Evolutionary conservation across 805 yeast genomes (phyloP), one percentile per base, ranked within the genome.

Genomic region (Saturnispora zaruensis): DNA sequence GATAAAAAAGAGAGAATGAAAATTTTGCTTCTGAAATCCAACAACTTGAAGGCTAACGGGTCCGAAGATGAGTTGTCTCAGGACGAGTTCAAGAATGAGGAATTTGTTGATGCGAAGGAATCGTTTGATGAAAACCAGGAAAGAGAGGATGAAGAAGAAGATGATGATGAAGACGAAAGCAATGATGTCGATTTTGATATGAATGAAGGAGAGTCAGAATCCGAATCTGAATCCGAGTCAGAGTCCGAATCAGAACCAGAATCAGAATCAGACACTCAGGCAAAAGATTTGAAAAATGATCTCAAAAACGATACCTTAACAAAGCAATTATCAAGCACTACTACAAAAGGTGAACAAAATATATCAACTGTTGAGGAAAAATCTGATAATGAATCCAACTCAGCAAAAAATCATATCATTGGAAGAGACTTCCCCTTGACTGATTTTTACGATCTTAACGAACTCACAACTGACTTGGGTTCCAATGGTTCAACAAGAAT

Each of bases 401-500:
- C 56, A 30, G 24, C 51, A 14, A 45, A 53, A 13, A 53, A 56
- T 14, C 53, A 53, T 18, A 53, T 50, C n/a, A 53, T 59, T 21
- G 50, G 49, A 36, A 56, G 57, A 13, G 53, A 57, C 11, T 59
- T 47, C 33, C 58, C 60, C n/a, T 57, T 56, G 11, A 55, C 64
- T 2, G 70, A 73, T 42, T 84, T 81, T 57, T 82, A 76, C 62
- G 76, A 71, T 50, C 64, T 83, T 30, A 79, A 79, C 61, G 93
- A 85, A 62, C 57, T 66, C 36, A 53, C 66, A 5, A 65, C 71
- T 42, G 95, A 87, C 61, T 71, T 69, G 44, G 96, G 96, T 2
- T 74, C 87, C 1, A 77, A 80, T 54, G 66, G 67, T 1, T 76
- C 84, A 7, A 66, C 62, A 0, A 72, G 87, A 49, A 82, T 88